phyloP scores from a whole-genome alignment of 495 filamentous ascomycete genomes.

The Cercophora sp. region DNA sequence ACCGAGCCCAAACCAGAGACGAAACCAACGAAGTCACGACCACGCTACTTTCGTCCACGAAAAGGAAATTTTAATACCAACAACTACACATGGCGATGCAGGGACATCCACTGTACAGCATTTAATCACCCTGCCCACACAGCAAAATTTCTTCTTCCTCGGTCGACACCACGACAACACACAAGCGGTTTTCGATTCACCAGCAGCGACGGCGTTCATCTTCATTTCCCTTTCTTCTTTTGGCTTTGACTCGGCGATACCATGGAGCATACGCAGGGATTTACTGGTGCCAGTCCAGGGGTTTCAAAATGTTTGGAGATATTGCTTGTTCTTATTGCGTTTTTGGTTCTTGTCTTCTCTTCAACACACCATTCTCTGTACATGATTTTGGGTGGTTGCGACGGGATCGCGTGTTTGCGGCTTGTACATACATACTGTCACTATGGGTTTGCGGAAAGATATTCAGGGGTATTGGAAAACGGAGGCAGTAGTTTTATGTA shows the following conservation, averaged over 20 bases:
- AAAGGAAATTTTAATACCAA: not conserved
- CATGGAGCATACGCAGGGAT: slow-evolving; percentile 19
- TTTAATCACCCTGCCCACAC: not conserved
- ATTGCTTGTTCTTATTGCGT: no score
- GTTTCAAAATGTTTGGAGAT: no score
- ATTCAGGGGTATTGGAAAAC: not conserved
- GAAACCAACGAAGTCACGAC: not conserved
- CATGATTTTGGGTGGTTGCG: not conserved
- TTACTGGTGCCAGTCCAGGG: no score
- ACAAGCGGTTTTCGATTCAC: no score
- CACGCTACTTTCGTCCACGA: not conserved
- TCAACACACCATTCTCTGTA: slow-evolving; percentile 1
- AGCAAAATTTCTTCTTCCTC: not conserved
- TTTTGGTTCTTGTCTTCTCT: not conserved
- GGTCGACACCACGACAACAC: not conserved
- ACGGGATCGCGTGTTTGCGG: slow-evolving; percentile 1
- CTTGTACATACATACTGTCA: not conserved
- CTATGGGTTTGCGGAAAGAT: not conserved
- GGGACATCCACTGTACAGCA: slow-evolving; percentile 2
- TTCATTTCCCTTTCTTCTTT: no score
- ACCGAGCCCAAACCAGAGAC: not conserved
- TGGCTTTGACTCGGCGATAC: not conserved
- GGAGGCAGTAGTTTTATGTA: not conserved
- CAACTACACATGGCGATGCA: slow-evolving; percentile 5
- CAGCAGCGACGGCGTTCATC: not conserved